Percentiles rank a stretch among this genome's conserved stretches.
phyloP scores from a whole-genome alignment of 495 filamentous ascomycete species.

The Lasiosphaeris hirsuta region DNA sequence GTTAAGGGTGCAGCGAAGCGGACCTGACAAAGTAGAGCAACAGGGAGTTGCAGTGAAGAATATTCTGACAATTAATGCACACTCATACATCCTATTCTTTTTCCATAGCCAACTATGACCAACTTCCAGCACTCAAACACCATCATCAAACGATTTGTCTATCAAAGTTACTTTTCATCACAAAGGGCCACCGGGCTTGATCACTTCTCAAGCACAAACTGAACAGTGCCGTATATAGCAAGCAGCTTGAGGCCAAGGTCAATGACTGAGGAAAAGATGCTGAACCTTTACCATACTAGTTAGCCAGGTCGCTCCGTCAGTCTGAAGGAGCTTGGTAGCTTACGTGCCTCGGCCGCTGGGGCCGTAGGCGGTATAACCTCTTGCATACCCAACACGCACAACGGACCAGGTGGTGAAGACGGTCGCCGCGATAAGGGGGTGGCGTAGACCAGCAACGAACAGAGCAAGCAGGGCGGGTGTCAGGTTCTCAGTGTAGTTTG shows the following conservation, averaged over 20 bases:
- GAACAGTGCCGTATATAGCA: conserved; percentile 32
- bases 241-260: conserved; percentile 30
- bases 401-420: conserved; percentile 57
- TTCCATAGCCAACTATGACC: too few species aligned
- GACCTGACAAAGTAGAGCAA: too few species aligned
- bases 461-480: conserved; percentile 56
- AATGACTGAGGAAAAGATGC: conserved; percentile 13
- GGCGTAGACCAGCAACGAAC: conserved; percentile 52
- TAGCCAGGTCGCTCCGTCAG: too few species aligned
- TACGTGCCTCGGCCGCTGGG: conserved; percentile 33
- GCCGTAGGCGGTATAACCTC: conserved; percentile 54
- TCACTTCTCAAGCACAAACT: conserved; percentile 27
- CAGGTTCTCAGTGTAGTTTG: conserved; percentile 67
- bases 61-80: too few species aligned
- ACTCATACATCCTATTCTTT: too few species aligned
- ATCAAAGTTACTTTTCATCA: not conserved
- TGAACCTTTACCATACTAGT: not conserved
- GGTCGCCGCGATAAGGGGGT: conserved; percentile 51
- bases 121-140: too few species aligned
- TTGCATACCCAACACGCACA: conserved; percentile 51
- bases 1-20: too few species aligned
- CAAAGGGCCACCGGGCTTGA: not conserved
- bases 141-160: not conserved
- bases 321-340: conserved; percentile 4
- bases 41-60: not conserved